phyloP scores from a whole-genome alignment of 768 basidiomycete species.

The Termitomyces sp. region DNA sequence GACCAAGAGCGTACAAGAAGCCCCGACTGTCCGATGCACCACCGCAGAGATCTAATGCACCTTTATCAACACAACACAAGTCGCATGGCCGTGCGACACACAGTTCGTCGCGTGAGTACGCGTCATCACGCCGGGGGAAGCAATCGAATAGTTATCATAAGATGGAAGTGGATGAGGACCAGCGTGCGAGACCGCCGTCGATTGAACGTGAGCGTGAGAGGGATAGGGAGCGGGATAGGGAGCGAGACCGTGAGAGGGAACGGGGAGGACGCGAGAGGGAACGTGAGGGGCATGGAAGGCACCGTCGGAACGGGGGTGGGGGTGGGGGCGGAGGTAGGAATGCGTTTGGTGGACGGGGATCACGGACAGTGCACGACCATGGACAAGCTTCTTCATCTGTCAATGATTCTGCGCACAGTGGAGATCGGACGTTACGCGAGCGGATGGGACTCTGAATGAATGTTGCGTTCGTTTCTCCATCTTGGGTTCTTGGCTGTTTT shows the following conservation, averaged over 20 bases:
- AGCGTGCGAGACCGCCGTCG: conserved; percentile 39
- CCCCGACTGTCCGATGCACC: conserved; percentile 62
- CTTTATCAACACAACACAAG: conserved; percentile 17
- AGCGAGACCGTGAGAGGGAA: conserved; percentile 20
- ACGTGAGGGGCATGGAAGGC: conserved; percentile 24
- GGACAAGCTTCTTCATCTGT: conserved; percentile 19
- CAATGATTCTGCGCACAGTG: conserved; percentile 32
- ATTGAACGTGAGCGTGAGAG: conserved; percentile 30
- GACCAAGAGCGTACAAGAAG: conserved; percentile 79
- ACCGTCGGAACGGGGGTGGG: conserved; percentile 39
- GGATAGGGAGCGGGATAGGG: conserved; percentile 15
- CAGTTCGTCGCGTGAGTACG: conserved; percentile 18
- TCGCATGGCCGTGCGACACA: conserved; percentile 12
- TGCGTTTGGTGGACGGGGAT: conserved; percentile 25
- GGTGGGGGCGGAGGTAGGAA: conserved; percentile 12
- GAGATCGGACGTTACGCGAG: conserved; percentile 83
- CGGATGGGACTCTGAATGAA: conserved; percentile 74
- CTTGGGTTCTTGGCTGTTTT: not conserved
- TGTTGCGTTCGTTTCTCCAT: conserved; percentile 1
- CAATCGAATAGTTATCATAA: conserved; percentile 21
- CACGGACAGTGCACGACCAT: conserved; percentile 28
- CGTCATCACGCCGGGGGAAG: conserved; percentile 16
- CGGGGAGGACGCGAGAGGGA: conserved; percentile 33
- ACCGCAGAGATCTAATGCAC: not conserved
- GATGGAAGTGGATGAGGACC: conserved; percentile 59